A percentile compares a stretch with the other conserved stretches of the same genome.
Evolutionary conservation across 2,329 filamentous ascomycete species (phyloP).

Genomic region (Cladophialophora yegresii): DNA sequence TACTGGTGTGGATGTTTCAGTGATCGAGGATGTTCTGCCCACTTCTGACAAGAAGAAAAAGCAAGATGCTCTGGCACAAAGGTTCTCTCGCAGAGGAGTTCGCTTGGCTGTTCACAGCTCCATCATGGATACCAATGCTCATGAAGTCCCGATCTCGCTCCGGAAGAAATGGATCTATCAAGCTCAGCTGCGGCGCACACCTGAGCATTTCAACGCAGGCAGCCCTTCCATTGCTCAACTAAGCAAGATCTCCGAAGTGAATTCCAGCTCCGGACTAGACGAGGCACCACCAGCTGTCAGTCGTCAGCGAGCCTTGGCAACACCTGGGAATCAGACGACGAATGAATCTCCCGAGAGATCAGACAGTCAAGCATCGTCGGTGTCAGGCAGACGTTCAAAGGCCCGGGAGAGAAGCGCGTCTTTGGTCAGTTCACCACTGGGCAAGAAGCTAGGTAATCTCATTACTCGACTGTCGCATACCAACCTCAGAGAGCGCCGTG

Average conservation of each 20-base stretch:
- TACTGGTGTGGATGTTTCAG: conserved; percentile 32
- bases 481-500: conserved; percentile 5
- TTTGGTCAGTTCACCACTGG: conserved; percentile 20
- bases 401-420: conserved; percentile 22
- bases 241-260: conserved; percentile 32
- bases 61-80: conserved; percentile 19
- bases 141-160: conserved; percentile 31
- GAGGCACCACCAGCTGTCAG: background rate
- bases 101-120: conserved; percentile 36
- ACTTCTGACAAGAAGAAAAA: conserved; percentile 9
- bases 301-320: conserved; percentile 5
- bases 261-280: conserved; percentile 22
- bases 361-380: background rate
- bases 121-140: conserved; percentile 34
- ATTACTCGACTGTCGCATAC: conserved; percentile 18
- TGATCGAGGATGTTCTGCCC: conserved; percentile 33
- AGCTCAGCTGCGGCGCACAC: conserved; percentile 11
- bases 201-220: conserved; percentile 4
- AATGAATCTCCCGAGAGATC: background rate
- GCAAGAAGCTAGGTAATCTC: conserved; percentile 19
- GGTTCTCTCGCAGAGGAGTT: conserved; percentile 35
- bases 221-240: conserved; percentile 27
- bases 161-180: conserved; percentile 36
- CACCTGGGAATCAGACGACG: background rate
- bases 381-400: conserved; percentile 11